Evolutionary conservation across 1,139 yeast species (phyloP), one percentile per base, ranked within the genome.

Genomic region (Yamadazyma atmosphaerica): DNA sequence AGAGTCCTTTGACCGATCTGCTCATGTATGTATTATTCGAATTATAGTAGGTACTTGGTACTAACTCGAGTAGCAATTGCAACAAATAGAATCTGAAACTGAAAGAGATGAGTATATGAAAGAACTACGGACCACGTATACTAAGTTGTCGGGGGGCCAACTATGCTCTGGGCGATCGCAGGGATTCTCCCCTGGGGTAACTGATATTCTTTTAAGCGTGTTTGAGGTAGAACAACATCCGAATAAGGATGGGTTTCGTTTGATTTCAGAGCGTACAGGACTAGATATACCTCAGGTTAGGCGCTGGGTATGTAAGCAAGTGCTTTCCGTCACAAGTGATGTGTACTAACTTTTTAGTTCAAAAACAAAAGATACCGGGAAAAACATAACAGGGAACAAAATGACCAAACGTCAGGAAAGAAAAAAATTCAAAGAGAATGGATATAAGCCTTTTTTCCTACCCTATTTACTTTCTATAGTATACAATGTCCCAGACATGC

Each of bases 241-340:
- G 3, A 29, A 11, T n/a, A 22, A 22, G 23, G 13, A 4, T 3
- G 37, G 29, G 3, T 4, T 22, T n/a, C 12, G 15, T 4, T 6
- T 18, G 11, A 30, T 35, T 4, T 21, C 37, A 11, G 17, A 22
- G 4, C 22, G 24, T 10, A 35, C 37, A 14, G 37, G 37, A 3
- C 12, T 35, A 3, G 16, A 14, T 6, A 12, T 13, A 12, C n/a
- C 14, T 18, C 25, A 25, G 12, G 35, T 35, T 7, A 4, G 18
- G 17, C 32, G 32, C 3, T 36, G 39, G 39, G 39, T 36, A 36
- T 26, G 39, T 36, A 32, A 11, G 17, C 14, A 4, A 26, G 16
- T 26, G 12, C 22, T 22, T 14, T 10, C 6, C 14, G 12, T 9
- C 15, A 17, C 8, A 12, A 5, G 4, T 9, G 7, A 16, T n/a